Evolutionary conservation across 345 rosid genomes (phyloP), one percentile per base, ranked within the genome.

Genomic region (Camelina laxa): DNA sequence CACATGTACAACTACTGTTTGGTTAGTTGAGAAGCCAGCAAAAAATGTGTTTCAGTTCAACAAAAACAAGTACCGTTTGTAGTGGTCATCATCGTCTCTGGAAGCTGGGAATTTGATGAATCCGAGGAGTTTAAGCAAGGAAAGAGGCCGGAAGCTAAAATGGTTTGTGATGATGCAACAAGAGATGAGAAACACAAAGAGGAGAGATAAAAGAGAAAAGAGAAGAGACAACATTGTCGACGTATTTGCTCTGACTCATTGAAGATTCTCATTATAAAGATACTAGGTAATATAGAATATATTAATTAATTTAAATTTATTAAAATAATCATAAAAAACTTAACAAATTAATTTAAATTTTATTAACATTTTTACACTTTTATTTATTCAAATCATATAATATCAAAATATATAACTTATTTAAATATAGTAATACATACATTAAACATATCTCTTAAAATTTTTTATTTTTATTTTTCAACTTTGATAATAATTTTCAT

Each of bases 151-250:
- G 5, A 63, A 44, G 15, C 54, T 22, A 4, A 24, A n/a, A 44
- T 6, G 68, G 54, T 9, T 27, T 22, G 54, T 44, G 54, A 63
- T 63, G 39, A 63, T 44, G 22, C 27, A n/a, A 44, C 5, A 27
- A 24, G 54, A n/a, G 22, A 63, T 63, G 67, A 62, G 36, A 62
- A 60, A 60, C 62, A 31, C 42, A 33, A 58, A 5, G 8, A 30
- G 11, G 20, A 58, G 22, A 33, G 22, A 2, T 16, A 16, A 33
- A 4, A 33, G 42, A 16, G 62, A 4, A 1, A 21, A 58, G 62
- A 58, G 21, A 16, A 33, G 41, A 33, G 14, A 58, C 42, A 58
- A 9, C 62, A 33, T 58, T 16, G 22, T 58, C 27, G 55, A 11
- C 30, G 22, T 51, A 12, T 53, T 53, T 21, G 57, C 30, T 55